A percentile compares a stretch with the other conserved stretches of the same genome.
phyloP scores from a whole-genome alignment of 2,329 filamentous ascomycete species.

The Trematosphaeria pertusa region DNA sequence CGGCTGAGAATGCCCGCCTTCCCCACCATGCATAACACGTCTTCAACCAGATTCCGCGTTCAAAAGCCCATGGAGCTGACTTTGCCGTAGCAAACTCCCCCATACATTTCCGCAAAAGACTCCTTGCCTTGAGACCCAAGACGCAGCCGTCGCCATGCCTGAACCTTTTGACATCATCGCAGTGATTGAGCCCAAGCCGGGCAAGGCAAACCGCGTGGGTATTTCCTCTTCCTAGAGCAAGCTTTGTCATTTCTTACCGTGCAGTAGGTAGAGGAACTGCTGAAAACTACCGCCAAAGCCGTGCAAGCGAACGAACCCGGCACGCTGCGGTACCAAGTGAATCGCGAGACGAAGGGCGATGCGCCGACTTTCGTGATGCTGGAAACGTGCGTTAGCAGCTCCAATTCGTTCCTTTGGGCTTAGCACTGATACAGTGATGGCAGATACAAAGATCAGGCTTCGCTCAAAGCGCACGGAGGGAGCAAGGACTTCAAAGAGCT shows the following conservation, averaged over 20 bases:
- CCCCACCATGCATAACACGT: no score
- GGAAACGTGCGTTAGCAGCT: constrained; percentile 39
- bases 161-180: constrained; percentile 38
- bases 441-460: constrained; percentile 41
- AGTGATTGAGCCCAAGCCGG: constrained; percentile 38
- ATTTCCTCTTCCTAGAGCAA: neutral
- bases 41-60: no score
- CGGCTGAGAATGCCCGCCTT: no score
- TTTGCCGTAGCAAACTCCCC: no score
- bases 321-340: constrained; percentile 41
- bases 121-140: no score
- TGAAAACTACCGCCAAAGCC: constrained; percentile 25
- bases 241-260: no score
- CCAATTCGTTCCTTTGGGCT: no score
- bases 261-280: constrained; percentile 43
- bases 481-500: constrained; percentile 32
- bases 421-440: no score
- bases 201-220: constrained; percentile 30
- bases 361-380: constrained; percentile 38
- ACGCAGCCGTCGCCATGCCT: constrained; percentile 20
- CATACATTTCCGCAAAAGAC: no score
- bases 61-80: no score
- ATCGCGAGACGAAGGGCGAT: constrained; percentile 37
- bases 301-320: constrained; percentile 44
- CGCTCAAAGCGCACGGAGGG: constrained; percentile 33